Evolutionary conservation across 106 monocot genomes (phyloP), one percentile per base, ranked within the genome.

Genomic region (Acorus calamus): DNA sequence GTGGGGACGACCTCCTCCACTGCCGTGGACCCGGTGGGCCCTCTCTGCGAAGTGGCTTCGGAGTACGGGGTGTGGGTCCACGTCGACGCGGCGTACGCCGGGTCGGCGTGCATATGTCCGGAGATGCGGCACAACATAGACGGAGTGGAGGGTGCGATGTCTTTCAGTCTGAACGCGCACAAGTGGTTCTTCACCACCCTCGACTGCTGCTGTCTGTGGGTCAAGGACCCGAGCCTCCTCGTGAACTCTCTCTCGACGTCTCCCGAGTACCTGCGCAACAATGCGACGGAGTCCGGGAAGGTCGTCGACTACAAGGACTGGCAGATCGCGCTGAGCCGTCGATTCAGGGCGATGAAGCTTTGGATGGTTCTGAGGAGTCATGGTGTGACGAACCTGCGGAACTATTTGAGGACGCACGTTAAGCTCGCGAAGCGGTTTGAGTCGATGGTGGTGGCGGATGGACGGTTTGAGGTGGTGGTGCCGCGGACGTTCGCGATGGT

Each of bases 241-340:
- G 56, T 52, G 45, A 52, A 4, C 2, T 68, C 76, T 2, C 80
- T 81, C 3, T 41, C 7, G 57, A 79, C 59, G 3, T 46, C 76
- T 42, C 82, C 86, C 50, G 86, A 86, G 76, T 76, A 79, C 49
- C 64, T 86, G 47, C 68, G 46, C 62, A 86, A 86, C 72, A 47
- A 55, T 3, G 65, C 86, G 9, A 83, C 65, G 11, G 86, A 87
- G 9, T 57, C 83, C 8, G 70, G 60, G 14, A 42, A 53, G 57
- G 86, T 87, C n/a, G 70, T 72, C 7, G 81, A 86, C 59, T 73
- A 72, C 62, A 86, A 86, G 59, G 86, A 86, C 67, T 76, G 78
- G 71, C 86, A 87, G 62, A 52, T 87, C n/a, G 86, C 64, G 8
- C 41, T 80, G 8, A 69, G 86, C 60, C 79, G 86, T 0, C 69